A percentile compares a stretch with the other conserved stretches of the same genome.
phyloP scores from a whole-genome alignment of 1,284 basidiomycete genomes.

The Trichosporon faecale region DNA sequence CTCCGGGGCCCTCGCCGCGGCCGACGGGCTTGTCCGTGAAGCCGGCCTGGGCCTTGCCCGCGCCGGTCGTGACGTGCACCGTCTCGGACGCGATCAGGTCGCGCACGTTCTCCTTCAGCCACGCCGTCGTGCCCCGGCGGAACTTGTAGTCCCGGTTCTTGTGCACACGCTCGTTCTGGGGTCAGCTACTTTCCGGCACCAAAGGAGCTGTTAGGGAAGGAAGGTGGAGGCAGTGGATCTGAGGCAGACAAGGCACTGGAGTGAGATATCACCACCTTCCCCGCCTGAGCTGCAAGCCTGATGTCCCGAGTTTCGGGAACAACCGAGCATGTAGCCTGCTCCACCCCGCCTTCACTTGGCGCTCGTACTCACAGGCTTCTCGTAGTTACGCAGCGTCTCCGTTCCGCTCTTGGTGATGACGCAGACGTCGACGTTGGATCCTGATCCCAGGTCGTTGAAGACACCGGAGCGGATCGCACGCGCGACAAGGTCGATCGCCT shows the following conservation, averaged over 20 bases:
- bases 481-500: conserved; percentile 79
- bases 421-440: conserved; percentile 95
- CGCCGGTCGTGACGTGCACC: conserved; percentile 49
- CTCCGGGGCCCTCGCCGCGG: conserved; percentile 31
- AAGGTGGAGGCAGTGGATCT: no score
- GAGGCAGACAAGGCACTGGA: no score
- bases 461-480: conserved; percentile 91
- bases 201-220: no score
- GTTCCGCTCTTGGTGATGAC: conserved; percentile 80
- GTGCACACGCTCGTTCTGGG: conserved; percentile 65
- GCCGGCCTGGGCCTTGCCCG: conserved; percentile 42
- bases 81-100: conserved; percentile 70
- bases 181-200: not conserved
- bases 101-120: conserved; percentile 74
- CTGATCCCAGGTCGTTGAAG: conserved; percentile 98
- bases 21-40: conserved; percentile 28
- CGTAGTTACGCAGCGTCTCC: conserved; percentile 84
- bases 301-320: no score
- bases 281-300: no score
- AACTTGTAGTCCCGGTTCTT: conserved; percentile 85
- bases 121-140: conserved; percentile 80
- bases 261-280: no score
- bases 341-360: no score
- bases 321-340: no score
- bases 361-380: conserved; percentile 63